These are phyloP conservation scores for Xylaria sp. DNA, from an alignment of 2,329 filamentous ascomycete species.

Conservation along the genomic window DNA sequence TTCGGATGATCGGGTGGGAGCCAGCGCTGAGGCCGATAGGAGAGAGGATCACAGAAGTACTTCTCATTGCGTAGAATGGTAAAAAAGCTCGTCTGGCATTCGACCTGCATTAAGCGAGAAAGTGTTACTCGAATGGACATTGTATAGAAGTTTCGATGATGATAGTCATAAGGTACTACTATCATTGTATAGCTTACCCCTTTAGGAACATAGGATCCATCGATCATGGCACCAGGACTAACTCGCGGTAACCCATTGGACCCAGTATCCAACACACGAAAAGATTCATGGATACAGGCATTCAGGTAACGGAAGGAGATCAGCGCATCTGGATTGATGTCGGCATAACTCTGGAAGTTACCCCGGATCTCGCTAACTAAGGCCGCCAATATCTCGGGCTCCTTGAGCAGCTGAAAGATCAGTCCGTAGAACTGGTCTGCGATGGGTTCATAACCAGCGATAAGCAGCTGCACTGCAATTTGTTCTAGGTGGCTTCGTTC, in stretches of 20 bases:
- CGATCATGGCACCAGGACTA: constrained; percentile 33
- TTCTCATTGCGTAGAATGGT: no score
- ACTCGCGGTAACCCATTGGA: no score
- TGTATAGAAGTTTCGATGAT: background rate
- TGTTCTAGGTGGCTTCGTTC: background rate
- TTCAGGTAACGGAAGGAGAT: constrained; percentile 41
- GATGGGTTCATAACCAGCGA: constrained; percentile 30
- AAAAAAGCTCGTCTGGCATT: background rate
- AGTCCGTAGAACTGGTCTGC: constrained; percentile 20
- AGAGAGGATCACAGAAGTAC: background rate
- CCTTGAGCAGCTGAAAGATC: constrained; percentile 32
- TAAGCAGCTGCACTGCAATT: constrained; percentile 27
- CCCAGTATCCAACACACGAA: no score
- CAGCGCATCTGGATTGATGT: constrained; percentile 36
- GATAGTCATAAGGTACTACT: background rate
- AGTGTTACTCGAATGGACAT: no score
- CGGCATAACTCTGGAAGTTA: constrained; percentile 37
- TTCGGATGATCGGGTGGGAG: background rate
- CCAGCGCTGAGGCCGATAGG: background rate
- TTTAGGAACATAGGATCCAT: constrained; percentile 33
- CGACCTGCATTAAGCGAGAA: no score
- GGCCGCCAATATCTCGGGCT: constrained; percentile 33
- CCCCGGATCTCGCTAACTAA: constrained; percentile 43
- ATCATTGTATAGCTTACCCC: constrained; percentile 24
- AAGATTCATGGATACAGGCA: constrained; percentile 43